Evolutionary conservation across 495 filamentous ascomycete species (phyloP).

Genomic region (Neurospora sp.): DNA sequence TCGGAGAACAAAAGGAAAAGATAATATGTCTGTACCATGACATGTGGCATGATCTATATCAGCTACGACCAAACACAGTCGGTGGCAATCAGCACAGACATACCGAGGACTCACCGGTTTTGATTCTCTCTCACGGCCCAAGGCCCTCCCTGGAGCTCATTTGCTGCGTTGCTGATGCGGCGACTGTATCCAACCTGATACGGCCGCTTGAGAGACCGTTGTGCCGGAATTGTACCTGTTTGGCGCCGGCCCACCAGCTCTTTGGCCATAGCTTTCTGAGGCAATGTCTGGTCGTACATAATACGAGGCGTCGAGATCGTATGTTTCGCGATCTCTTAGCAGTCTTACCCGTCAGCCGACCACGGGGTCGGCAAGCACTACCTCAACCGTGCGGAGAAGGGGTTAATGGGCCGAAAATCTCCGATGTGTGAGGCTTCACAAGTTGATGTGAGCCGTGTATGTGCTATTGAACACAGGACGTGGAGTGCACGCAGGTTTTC

Average conservation of each 20-base stretch:
- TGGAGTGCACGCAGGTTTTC: neutral
- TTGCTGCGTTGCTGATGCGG: neutral
- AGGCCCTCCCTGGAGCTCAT: neutral
- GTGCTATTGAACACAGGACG: neutral
- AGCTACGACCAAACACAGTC: conserved; percentile 1
- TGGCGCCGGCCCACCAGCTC: neutral
- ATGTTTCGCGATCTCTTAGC: neutral
- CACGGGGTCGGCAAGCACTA: neutral
- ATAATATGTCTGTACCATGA: conserved; percentile 1
- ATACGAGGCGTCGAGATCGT: neutral
- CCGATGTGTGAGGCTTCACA: neutral
- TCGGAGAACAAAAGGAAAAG: neutral
- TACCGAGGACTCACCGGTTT: neutral
- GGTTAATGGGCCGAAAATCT: neutral
- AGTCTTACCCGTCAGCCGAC: neutral
- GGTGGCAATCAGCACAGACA: neutral
- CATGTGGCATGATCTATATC: conserved; percentile 20
- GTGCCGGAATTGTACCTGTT: neutral
- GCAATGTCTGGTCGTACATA: neutral
- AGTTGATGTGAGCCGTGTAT: neutral
- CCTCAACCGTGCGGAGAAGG: neutral
- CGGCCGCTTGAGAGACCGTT: neutral
- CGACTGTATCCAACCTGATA: neutral
- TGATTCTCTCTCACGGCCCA: neutral
- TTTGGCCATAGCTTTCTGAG: neutral